Evolutionary conservation across 139 green algal genomes (phyloP), one percentile per base, ranked within the genome.

Genomic region (Choricystis sp.): DNA sequence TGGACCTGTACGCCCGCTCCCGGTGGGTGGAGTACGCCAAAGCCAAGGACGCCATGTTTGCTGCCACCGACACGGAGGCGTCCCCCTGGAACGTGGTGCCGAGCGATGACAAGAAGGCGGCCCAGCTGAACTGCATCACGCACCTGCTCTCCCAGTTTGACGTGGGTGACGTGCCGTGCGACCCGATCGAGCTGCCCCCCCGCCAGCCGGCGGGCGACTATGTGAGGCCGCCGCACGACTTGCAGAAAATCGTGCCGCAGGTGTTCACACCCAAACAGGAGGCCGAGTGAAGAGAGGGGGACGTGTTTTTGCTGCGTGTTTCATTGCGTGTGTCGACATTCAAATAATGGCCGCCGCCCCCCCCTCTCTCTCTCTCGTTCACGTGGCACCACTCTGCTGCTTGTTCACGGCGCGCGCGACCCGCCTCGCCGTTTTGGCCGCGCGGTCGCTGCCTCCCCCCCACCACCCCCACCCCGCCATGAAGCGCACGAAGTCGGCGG

Each of bases 31-130:
- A 79, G 1, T 79, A 79, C 56, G 61, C 59, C 14, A 55, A 70
- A 3, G 72, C 72, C 29, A 70, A 70, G 61, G 72, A 79, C 66
- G 59, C 65, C n/a, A 79, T 79, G 72, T 64, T 79, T 26, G n/a
- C 58, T n/a, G 40, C 40, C 9, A 52, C 40, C 9, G 40, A 52
- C 40, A 52, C 40, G 40, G 9, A 9, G 40, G 9, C 23, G 25
- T 52, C 65, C 19, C 70, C 65, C 20, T 75, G 72, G 72, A 63
- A 52, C 26, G 64, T 79, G 24, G 31, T 79, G 2, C 69, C 64
- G n/a, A 57, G 64, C 3, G 72, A 79, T n/a, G 26, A 75, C 60
- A 79, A 79, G 68, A 75, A 75, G 49, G 25, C 20, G 22, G 72
- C 72, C 19, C 64, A 65, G 23, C 68, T 79, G 26, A 79, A 75